Evolutionary conservation across 169 alveolate genomes (phyloP).

Genomic region (Plasmodium sp.): DNA sequence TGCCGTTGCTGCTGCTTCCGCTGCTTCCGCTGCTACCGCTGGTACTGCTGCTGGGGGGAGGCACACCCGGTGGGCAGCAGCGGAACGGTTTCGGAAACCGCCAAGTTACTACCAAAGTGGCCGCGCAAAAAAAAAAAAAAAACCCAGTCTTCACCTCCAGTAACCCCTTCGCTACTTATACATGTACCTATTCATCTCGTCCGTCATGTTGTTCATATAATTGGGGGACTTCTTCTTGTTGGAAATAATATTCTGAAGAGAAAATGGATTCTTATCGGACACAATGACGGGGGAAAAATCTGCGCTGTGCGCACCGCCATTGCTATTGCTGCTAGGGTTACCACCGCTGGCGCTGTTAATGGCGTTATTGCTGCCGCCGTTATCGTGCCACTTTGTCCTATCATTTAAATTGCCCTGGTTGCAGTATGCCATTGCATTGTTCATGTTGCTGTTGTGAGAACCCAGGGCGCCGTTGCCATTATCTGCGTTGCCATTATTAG

Average conservation of each 20-base stretch:
- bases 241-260: constrained; percentile 60
- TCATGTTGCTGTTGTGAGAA: neutral
- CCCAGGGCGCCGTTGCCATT: neutral
- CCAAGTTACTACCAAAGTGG: neutral
- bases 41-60: neutral
- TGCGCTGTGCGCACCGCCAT: constrained; percentile 1
- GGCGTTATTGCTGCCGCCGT: neutral
- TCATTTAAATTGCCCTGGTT: constrained; percentile 43
- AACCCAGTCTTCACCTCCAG: neutral
- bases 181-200: constrained; percentile 12
- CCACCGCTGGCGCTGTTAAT: neutral
- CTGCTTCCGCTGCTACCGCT: no score
- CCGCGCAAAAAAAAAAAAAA: neutral
- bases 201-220: constrained; percentile 1
- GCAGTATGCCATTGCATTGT: constrained; percentile 14
- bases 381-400: constrained; percentile 27
- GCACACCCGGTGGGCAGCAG: neutral
- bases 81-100: neutral
- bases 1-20: no score
- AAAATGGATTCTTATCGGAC: constrained; percentile 74
- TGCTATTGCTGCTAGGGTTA: neutral
- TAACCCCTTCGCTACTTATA: neutral
- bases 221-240: constrained; percentile 7
- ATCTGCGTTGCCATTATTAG: constrained; percentile 7
- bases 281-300: constrained; percentile 65